phyloP scores from a whole-genome alignment of 1,284 basidiomycete species.

The Sutorius eximius region DNA sequence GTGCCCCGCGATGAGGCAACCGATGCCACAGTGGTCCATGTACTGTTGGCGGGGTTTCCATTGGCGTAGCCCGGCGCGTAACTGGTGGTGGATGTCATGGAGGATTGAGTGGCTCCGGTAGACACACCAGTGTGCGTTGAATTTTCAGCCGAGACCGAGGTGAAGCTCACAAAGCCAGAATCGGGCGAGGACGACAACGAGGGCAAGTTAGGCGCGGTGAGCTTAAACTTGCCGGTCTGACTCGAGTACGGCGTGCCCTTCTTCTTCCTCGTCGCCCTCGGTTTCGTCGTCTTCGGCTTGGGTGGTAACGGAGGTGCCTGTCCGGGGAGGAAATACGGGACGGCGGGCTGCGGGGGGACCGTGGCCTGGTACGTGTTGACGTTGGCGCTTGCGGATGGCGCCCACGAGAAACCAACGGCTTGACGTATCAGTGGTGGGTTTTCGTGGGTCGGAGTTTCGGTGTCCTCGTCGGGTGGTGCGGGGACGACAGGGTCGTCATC shows the following conservation, averaged over 20 bases:
- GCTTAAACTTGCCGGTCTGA: conserved; percentile 30
- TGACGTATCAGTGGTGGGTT: conserved; percentile 52
- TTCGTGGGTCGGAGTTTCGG: conserved; percentile 49
- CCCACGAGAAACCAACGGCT: conserved; percentile 51
- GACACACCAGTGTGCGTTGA: conserved; percentile 7
- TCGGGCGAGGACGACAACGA: conserved; percentile 25
- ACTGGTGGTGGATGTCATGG: conserved; percentile 7
- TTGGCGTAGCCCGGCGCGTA: neutral
- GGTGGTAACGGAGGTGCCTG: conserved; percentile 41
- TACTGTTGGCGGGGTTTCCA: neutral
- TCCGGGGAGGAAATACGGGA: conserved; percentile 50
- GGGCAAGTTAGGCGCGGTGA: conserved; percentile 24
- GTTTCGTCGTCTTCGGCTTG: conserved; percentile 29
- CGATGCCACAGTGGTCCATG: neutral
- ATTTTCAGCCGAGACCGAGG: conserved; percentile 7
- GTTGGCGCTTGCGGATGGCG: conserved; percentile 27
- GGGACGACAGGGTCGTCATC: conserved; percentile 44
- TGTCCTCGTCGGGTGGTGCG: conserved; percentile 40
- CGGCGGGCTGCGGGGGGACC: conserved; percentile 24
- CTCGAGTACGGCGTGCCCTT: conserved; percentile 25
- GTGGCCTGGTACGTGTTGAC: conserved; percentile 49
- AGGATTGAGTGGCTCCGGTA: neutral
- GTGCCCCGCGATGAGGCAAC: neutral
- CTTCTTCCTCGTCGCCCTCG: conserved; percentile 29
- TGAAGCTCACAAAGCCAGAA: conserved; percentile 30